Evolutionary conservation across 768 basidiomycete genomes (phyloP), one percentile per base, ranked within the genome.

Genomic region (Stropharia rugosoannulata): DNA sequence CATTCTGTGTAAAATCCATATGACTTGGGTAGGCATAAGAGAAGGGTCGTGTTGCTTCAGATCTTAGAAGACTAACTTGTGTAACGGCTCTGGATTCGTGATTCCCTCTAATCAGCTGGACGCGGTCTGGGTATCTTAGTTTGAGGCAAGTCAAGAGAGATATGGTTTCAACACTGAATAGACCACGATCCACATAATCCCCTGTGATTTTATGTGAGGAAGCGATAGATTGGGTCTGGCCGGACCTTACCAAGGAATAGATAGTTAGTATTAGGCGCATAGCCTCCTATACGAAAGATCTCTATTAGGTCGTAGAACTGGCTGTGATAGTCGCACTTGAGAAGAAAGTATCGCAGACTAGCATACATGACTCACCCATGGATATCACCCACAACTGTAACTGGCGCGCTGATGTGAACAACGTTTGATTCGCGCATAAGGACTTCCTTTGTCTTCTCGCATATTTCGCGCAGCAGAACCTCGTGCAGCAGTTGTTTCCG

Each of bases 1-100:
- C 97, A 98, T 79, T 99, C 97, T 37, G 93, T 91, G 73, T 99
- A 99, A 77, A 99, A 99, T 11, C 97, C 97, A 67, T 98, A 99
- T 19, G 94, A 95, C 95, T 98, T 69, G 55, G 49, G 59, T 51
- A 55, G 61, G 54, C 53, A 68, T 68, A 69, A 70, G 66, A 70
- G 60, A 64, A 62, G 54, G 27, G 36, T 46, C 37, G 39, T 51
- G 40, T 27, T 60, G 55, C 54, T 58, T 46, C 19, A 15, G 62
- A 54, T 47, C 55, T 47, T 54, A 49, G 58, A 52, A 60, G 29
- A 80, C 90, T 60, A 65, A 93, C 95, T 80, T 98, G 97, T 0
- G 97, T 99, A 54, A 99, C 97, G 2, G 97, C 97, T 70, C 97
- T 79, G 13, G 92, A 93, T 73, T 99, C 97, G 68, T 99, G 97